Base-by-base conservation (phyloP, 2,329 filamentous ascomycete species). In the Coniochaeta ligniaria region DNA sequence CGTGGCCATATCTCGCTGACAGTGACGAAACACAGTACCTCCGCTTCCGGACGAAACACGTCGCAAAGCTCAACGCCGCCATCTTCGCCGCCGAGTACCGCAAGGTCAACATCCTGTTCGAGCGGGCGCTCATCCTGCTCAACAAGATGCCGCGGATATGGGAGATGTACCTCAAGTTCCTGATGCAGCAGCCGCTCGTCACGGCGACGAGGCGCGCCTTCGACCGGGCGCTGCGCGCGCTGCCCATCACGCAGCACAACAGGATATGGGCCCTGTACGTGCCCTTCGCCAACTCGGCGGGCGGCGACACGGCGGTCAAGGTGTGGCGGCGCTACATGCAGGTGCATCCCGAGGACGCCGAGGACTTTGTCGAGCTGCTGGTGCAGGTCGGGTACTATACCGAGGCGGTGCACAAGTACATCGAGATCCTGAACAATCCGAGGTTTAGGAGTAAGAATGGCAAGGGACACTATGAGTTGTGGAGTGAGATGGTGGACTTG, bases 111-210 rank as follows among this genome's bases (percentile, higher is more conserved):
- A 83, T 91, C 59, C 85, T 98, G 45, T 99, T 96, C 72, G 95
- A 99, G 77, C 85, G 91, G 67, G 93, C 95, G 3, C 79, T 99
- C 58, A 91, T 97, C 61, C 82, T 99, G 45, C 83, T 99, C 63
- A 97, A 99, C 78, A 99, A 99, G 78, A 99, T 99, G 95, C 95
- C 96, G 26, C 85, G 87, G 66, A 95, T 99, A 71, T 99, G 95
- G 96, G 93, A 97, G 73, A 91, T 98, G 87, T 99, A 97, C 73
- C 86, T 99, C 63, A 84, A 84, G 57, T 98, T 99, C 71, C 80
- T 99, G 61, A 86, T 94, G 71, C 86, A 90, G 70, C 95, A 99
- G 73, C 95, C 95, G n/a, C 79, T 96, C 59, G 87, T 99, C 63
- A 97, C 94, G 8, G 82, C 87, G 61, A 96, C 92, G 28, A 86